Percentiles rank a stretch among this genome's conserved stretches.
These are phyloP conservation scores for Stephanodiscus triporus DNA, from an alignment of 108 stramenopile species.

Conservation along the genomic window DNA sequence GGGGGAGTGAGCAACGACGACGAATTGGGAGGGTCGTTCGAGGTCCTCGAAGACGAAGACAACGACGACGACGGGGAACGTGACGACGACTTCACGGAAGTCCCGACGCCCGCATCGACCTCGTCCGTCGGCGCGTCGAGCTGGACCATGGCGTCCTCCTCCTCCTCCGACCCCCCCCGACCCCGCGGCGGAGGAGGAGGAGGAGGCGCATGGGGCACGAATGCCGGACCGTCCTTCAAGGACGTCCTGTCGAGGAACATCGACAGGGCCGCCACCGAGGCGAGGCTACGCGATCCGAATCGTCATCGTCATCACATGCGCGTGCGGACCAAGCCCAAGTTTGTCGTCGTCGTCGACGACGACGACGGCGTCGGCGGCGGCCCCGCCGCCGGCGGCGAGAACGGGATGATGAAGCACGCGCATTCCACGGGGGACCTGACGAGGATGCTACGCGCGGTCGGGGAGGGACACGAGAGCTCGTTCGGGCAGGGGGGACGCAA, in stretches of 20 bases:
- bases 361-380: slow-evolving; percentile 2
- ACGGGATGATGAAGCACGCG: slow-evolving; percentile 39
- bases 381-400: not conserved
- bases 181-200: not conserved
- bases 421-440: slow-evolving; percentile 46
- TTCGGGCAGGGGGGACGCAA: slow-evolving; percentile 21
- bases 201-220: slow-evolving; percentile 25
- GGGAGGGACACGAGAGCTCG: slow-evolving; percentile 17
- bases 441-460: slow-evolving; percentile 21
- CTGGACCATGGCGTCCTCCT: slow-evolving; percentile 38
- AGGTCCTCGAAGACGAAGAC: slow-evolving; percentile 17
- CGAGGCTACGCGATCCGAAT: slow-evolving; percentile 43
- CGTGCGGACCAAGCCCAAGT: slow-evolving; percentile 49
- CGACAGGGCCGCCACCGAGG: slow-evolving; percentile 32
- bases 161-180: not conserved
- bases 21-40: slow-evolving; percentile 28
- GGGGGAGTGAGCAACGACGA: slow-evolving; percentile 17
- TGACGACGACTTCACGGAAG: slow-evolving; percentile 4
- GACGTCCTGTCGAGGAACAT: slow-evolving; percentile 23
- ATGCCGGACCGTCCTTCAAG: slow-evolving; percentile 32
- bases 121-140: slow-evolving; percentile 39
- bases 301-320: slow-evolving; percentile 33
- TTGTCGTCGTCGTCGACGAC: slow-evolving; percentile 32
- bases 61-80: slow-evolving; percentile 8
- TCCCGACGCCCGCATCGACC: slow-evolving; percentile 15